These are phyloP conservation scores for Paraleonurus japonicus DNA, from an alignment of 257 asterid genomes.

Conservation along the genomic window DNA sequence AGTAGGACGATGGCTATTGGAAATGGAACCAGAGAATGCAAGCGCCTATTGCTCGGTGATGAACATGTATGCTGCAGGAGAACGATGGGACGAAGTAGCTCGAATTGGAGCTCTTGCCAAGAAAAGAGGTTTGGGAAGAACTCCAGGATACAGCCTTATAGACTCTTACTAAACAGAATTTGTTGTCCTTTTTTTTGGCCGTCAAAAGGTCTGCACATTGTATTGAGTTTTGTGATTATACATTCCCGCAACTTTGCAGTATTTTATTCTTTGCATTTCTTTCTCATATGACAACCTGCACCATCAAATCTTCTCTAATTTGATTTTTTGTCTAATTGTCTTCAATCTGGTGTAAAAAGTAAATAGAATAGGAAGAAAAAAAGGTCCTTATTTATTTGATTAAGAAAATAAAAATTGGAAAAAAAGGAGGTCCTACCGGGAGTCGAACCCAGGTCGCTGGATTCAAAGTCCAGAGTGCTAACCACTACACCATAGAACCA, in stretches of 20 bases:
- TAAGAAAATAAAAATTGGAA: too few species aligned
- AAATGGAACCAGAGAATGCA: slow-evolving; percentile 38
- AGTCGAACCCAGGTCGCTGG: slow-evolving; percentile 99
- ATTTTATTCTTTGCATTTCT: not conserved
- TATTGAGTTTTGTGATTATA: too few species aligned
- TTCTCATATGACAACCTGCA: not conserved
- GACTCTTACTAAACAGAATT: slow-evolving; percentile 27
- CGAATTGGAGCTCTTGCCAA: slow-evolving; percentile 37
- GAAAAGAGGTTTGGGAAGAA: slow-evolving; percentile 44
- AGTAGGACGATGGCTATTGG: slow-evolving; percentile 44
- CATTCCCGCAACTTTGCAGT: too few species aligned
- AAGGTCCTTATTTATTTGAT: too few species aligned
- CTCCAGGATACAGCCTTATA: slow-evolving; percentile 49
- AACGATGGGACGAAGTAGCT: slow-evolving; percentile 52
- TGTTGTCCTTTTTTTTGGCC: not conserved
- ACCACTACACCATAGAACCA: slow-evolving; percentile 91
- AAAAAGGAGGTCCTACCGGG: slow-evolving; percentile 83
- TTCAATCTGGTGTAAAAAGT: too few species aligned
- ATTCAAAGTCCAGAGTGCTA: slow-evolving; percentile 99
- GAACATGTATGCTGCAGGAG: slow-evolving; percentile 52
- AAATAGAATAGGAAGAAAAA: not conserved
- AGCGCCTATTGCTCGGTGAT: slow-evolving; percentile 50
- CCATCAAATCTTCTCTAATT: too few species aligned
- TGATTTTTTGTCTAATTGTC: too few species aligned
- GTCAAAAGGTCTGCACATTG: not conserved